Base-by-base conservation (phyloP, 176 grass and related monocot species). In the Phyllostachys edulis region DNA sequence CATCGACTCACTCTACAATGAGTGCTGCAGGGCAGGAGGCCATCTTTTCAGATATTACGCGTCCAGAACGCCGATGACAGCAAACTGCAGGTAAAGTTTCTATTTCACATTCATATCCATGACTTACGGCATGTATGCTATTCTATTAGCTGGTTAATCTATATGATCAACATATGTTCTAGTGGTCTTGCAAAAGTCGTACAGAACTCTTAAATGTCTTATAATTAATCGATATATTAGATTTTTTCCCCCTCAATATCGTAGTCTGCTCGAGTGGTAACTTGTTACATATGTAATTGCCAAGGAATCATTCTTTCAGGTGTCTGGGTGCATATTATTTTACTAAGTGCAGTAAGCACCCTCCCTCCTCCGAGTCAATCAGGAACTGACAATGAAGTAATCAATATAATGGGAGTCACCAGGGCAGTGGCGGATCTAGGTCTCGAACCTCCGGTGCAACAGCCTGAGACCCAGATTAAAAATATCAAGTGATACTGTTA, bases 61-160 rank as follows among this genome's bases (percentile, higher is more conserved):
- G 26, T 51, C 2, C 29, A 63, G 69, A 83, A 83, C 70, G 81
- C 12, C 29, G 81, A 27, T 83, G 44, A 83, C 21, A 15, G 7
- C n/a, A 62, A 63, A 62, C 27, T 5, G 34, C 67, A 23, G 17
- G 24, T 44, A 10, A 16, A 4, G 7, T 18, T 47, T 29, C 49
- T 73, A 0, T n/a, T 16, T 26, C 14, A 16, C 14, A 51, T 51
- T 51, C 14, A n/a, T n/a, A n/a, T n/a, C n/a, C n/a, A 51, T 49
- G 7, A 15, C 26, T 47, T 17, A 16, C 15, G 14, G 27, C 59
- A 21, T 13, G 60, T 3, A 12, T 62, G 16, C 13, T 34, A 21
- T 20, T 51, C 6, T 71, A 3, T 69, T 69, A 41, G 32, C 34
- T 8, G 49, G 18, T 57, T n/a, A 39, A 21, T 38, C 9, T 23